phyloP scores from a whole-genome alignment of 768 basidiomycete genomes.

The Naganishia friedmannii region DNA sequence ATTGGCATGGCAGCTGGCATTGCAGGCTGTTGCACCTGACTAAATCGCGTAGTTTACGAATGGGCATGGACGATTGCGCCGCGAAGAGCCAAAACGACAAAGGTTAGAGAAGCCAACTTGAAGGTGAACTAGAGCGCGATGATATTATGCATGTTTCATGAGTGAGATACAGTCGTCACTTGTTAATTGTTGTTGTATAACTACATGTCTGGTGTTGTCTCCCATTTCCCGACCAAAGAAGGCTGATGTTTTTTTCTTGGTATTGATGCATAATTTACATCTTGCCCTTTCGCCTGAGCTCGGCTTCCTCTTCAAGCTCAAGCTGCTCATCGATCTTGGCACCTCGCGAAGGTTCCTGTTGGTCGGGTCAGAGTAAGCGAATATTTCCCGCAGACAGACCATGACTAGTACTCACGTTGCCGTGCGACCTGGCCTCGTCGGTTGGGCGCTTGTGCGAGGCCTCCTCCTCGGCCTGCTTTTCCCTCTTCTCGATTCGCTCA shows the following conservation, averaged over 20 bases:
- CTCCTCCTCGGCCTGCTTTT: slow-evolving; percentile 42
- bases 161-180: slow-evolving; percentile 2
- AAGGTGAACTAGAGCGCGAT: not conserved
- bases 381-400: not conserved
- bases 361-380: not conserved
- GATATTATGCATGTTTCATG: slow-evolving; percentile 8
- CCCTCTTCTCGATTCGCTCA: slow-evolving; percentile 43
- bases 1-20: too few species aligned
- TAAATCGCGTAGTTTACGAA: too few species aligned
- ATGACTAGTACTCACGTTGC: slow-evolving; percentile 11
- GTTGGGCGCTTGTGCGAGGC: slow-evolving; percentile 42
- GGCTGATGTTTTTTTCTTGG: not conserved
- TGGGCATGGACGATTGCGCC: too few species aligned
- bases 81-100: too few species aligned
- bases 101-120: not conserved
- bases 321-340: slow-evolving; percentile 50
- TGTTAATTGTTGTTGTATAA: not conserved
- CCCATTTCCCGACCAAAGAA: not conserved
- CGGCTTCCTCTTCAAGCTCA: slow-evolving; percentile 45
- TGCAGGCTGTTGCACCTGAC: too few species aligned
- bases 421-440: slow-evolving; percentile 38
- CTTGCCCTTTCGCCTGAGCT: slow-evolving; percentile 40
- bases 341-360: slow-evolving; percentile 39
- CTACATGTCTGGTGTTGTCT: not conserved
- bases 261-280: not conserved